Conservation (phyloP, 2,329 filamentous ascomycete species). For the Pyricularia sp. region DNA sequence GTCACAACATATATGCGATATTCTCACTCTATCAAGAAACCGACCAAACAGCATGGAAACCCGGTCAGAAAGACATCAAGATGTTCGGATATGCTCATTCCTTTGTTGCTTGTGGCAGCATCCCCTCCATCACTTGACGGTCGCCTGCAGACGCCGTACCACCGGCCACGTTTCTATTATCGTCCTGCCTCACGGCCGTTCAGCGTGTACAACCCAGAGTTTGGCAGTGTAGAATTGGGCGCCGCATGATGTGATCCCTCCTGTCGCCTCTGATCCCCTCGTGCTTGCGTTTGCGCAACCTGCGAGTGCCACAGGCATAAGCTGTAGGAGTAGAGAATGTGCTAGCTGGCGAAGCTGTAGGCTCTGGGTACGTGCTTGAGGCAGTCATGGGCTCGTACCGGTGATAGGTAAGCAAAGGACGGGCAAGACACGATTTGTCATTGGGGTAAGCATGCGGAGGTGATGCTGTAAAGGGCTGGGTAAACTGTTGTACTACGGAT, state of each 20-base stretch:
- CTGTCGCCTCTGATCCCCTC: not conserved
- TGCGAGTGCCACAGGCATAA: not conserved
- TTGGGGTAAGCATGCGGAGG: not conserved
- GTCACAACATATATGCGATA: not conserved
- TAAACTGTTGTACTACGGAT: not conserved
- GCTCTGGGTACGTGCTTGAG: not conserved
- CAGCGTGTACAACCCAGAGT: not conserved
- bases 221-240: not conserved
- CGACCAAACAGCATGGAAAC: not conserved
- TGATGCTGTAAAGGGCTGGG: not conserved
- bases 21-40: not conserved
- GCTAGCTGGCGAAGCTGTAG: not conserved
- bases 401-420: not conserved
- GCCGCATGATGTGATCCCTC: not conserved
- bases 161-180: not conserved
- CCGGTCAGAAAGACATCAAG: not conserved
- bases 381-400: not conserved
- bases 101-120: not conserved
- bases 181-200: not conserved
- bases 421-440: not conserved
- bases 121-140: not conserved
- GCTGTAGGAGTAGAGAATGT: not conserved
- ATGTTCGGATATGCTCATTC: not conserved
- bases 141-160: not conserved
- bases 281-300: not conserved